Evolutionary conservation across 208 protist species (phyloP).

Genomic region (Crithidia mellificae): DNA sequence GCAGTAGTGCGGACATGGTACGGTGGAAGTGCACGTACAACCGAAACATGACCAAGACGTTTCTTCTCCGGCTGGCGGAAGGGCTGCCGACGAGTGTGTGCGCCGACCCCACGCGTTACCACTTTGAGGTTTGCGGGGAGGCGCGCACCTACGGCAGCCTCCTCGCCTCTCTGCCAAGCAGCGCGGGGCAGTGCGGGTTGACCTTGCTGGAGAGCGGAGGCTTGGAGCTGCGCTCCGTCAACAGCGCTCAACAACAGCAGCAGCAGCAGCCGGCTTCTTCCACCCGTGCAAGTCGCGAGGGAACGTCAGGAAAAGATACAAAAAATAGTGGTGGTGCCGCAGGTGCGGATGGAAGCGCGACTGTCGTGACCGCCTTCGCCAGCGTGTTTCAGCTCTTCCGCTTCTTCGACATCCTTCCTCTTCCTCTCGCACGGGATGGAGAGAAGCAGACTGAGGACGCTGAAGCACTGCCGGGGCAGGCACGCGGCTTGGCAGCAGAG

Average conservation of each 20-base stretch:
- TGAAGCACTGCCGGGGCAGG: not conserved
- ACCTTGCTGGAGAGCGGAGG: conserved; percentile 30
- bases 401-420: conserved; percentile 18
- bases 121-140: conserved; percentile 51
- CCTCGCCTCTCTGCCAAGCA: conserved; percentile 42
- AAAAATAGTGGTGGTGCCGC: too few species aligned
- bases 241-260: conserved; percentile 7
- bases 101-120: conserved; percentile 26
- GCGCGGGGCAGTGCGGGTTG: conserved; percentile 36
- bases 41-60: conserved; percentile 46
- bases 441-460: too few species aligned
- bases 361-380: conserved; percentile 33
- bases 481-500: too few species aligned
- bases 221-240: conserved; percentile 48
- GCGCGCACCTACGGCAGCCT: conserved; percentile 42
- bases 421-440: too few species aligned
- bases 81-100: conserved; percentile 34
- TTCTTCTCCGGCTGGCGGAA: conserved; percentile 41
- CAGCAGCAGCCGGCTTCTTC: not conserved
- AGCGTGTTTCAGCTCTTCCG: conserved; percentile 28
- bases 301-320: not conserved
- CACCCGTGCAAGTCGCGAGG: not conserved
- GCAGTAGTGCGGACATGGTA: conserved; percentile 35
- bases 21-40: conserved; percentile 39
- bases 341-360: conserved; percentile 7